Conservation (phyloP, 2,329 filamentous ascomycete genomes). For the Hyphodiscus sp. region DNA sequence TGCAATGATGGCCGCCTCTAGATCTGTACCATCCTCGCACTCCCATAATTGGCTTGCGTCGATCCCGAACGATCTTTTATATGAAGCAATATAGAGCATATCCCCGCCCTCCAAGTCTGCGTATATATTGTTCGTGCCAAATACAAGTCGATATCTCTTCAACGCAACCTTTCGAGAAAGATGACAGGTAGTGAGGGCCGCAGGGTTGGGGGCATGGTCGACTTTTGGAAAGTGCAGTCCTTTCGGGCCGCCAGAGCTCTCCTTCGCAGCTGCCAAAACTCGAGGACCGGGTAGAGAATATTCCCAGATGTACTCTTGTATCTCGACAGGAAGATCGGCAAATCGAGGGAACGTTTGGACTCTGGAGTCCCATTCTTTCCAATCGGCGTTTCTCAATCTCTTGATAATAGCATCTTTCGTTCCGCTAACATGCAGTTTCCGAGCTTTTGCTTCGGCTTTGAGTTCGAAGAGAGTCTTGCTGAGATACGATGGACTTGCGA, state of each 20-base stretch:
- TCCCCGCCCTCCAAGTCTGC: constrained; percentile 1
- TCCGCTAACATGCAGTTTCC: background rate
- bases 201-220: constrained; percentile 3
- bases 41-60: background rate
- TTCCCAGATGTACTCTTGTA: background rate
- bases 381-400: background rate
- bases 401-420: background rate
- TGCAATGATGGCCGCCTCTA: background rate
- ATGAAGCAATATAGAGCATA: background rate
- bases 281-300: background rate
- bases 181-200: background rate
- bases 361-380: background rate
- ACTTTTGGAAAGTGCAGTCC: background rate
- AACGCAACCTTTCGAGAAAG: constrained; percentile 3
- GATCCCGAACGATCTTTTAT: background rate
- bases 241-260: background rate
- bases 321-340: background rate
- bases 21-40: background rate
- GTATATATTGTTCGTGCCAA: constrained; percentile 4
- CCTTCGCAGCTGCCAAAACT: background rate
- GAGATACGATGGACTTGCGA: background rate
- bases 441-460: background rate
- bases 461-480: background rate
- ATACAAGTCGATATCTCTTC: constrained; percentile 1
- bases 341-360: background rate